A percentile compares a stretch with the other conserved stretches of the same genome.
These are phyloP conservation scores for Carallia brachiata DNA, from an alignment of 345 rosid species.

Conservation along the genomic window DNA sequence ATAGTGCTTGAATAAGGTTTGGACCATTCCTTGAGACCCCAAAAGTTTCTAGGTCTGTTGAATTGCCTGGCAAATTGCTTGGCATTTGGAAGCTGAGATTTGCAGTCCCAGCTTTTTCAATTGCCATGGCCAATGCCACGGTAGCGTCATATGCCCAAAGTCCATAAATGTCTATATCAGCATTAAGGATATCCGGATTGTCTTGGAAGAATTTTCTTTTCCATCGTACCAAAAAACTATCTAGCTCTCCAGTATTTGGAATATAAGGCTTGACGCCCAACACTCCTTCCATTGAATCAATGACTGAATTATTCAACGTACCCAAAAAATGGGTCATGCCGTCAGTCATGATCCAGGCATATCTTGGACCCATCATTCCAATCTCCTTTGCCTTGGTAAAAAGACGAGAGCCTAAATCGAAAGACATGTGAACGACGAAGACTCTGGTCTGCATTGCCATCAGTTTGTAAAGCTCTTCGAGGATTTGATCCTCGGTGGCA, in stretches of 20 bases:
- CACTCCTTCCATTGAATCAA: conserved; percentile 44
- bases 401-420: conserved; percentile 32
- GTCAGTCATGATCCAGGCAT: conserved; percentile 66
- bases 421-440: conserved; percentile 46
- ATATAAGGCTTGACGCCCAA: conserved; percentile 40
- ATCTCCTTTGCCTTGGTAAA: conserved; percentile 44
- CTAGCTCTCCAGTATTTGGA: conserved; percentile 17
- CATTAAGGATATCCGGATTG: conserved; percentile 15
- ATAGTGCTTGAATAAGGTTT: conserved; percentile 28
- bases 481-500: conserved; percentile 44
- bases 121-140: conserved; percentile 2
- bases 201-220: conserved; percentile 23
- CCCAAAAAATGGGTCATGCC: conserved; percentile 59
- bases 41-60: conserved; percentile 36
- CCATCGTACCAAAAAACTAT: conserved; percentile 33
- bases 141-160: conserved; percentile 54
- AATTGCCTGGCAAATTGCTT: conserved; percentile 13
- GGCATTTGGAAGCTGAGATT: conserved; percentile 22
- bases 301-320: conserved; percentile 19
- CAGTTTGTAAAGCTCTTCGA: conserved; percentile 47
- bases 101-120: conserved; percentile 36
- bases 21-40: conserved; percentile 46
- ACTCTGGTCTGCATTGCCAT: conserved; percentile 53
- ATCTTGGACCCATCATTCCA: conserved; percentile 71
- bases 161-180: conserved; percentile 34